Conservation (phyloP, 495 filamentous ascomycete genomes). For the Lophiostoma macrostomum region DNA sequence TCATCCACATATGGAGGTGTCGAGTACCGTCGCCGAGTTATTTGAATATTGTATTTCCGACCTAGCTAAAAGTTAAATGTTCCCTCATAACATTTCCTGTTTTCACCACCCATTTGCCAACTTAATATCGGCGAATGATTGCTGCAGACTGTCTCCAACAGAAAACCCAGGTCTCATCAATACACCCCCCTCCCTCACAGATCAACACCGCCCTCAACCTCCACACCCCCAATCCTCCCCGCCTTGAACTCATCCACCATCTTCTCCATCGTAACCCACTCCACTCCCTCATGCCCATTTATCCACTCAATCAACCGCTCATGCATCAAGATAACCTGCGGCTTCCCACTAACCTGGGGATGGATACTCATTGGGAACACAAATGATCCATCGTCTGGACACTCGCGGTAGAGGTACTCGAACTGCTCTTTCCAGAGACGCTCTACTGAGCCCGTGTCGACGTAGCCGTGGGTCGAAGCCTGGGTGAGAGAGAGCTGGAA, state of each 20-base stretch:
- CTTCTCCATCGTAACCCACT: slow-evolving; percentile 71
- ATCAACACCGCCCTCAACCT: slow-evolving; percentile 35
- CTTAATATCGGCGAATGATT: too few species aligned
- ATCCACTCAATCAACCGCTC: slow-evolving; percentile 68
- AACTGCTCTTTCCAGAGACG: slow-evolving; percentile 56
- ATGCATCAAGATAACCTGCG: slow-evolving; percentile 65
- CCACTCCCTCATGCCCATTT: slow-evolving; percentile 69
- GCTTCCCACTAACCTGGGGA: slow-evolving; percentile 64
- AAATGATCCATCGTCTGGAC: slow-evolving; percentile 55
- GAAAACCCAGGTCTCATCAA: too few species aligned
- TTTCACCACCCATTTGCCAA: too few species aligned
- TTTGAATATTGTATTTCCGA: too few species aligned
- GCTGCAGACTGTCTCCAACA: too few species aligned
- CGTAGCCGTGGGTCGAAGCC: slow-evolving; percentile 20
- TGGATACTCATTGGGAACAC: slow-evolving; percentile 70
- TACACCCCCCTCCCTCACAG: too few species aligned
- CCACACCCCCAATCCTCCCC: slow-evolving; percentile 30
- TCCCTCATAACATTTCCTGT: too few species aligned
- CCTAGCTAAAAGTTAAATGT: too few species aligned
- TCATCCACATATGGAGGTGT: too few species aligned
- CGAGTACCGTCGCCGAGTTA: too few species aligned
- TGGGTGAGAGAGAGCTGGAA: slow-evolving; percentile 36
- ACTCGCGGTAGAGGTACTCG: slow-evolving; percentile 67
- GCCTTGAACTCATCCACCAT: slow-evolving; percentile 66
- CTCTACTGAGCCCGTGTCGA: slow-evolving; percentile 29